A percentile compares a stretch with the other conserved stretches of the same genome.
Evolutionary conservation across 2,329 filamentous ascomycete genomes (phyloP).

Genomic region (Endocalyx cinctus): DNA sequence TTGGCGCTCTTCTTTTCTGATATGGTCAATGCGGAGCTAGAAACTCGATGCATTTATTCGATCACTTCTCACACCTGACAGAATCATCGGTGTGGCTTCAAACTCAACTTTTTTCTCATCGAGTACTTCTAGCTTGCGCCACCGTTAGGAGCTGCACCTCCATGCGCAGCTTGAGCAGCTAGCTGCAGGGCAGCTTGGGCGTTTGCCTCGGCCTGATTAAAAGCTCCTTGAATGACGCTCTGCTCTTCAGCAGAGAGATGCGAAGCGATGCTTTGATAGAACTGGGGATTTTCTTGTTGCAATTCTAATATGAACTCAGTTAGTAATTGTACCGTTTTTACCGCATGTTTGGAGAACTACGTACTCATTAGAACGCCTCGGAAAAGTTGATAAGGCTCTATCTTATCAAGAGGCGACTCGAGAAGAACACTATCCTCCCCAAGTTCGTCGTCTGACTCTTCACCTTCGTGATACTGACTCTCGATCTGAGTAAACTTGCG

Average conservation of each 20-base stretch:
- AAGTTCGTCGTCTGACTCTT: conserved; percentile 79
- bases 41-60: too few relatives aligned
- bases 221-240: conserved; percentile 15
- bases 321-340: conserved; percentile 14
- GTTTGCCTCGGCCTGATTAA: conserved; percentile 20
- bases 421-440: conserved; percentile 89
- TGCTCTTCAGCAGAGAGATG: conserved; percentile 21
- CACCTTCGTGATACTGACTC: conserved; percentile 35
- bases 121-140: conserved; percentile 15
- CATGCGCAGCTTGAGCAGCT: conserved; percentile 9
- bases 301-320: conserved; percentile 54
- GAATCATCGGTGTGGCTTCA: too few relatives aligned
- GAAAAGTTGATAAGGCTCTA: conserved; percentile 92
- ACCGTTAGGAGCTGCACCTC: conserved; percentile 13
- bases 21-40: too few relatives aligned
- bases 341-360: conserved; percentile 32
- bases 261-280: conserved; percentile 76
- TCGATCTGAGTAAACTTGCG: conserved; percentile 74
- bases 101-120: too few relatives aligned
- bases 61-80: too few relatives aligned
- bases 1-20: too few relatives aligned
- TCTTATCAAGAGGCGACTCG: conserved; percentile 89
- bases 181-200: conserved; percentile 13
- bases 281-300: conserved; percentile 84
- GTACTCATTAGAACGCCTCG: conserved; percentile 75